Evolutionary conservation across 371 early-diverging fungal genomes (phyloP).

Genomic region (Funneliformis caledonium): DNA sequence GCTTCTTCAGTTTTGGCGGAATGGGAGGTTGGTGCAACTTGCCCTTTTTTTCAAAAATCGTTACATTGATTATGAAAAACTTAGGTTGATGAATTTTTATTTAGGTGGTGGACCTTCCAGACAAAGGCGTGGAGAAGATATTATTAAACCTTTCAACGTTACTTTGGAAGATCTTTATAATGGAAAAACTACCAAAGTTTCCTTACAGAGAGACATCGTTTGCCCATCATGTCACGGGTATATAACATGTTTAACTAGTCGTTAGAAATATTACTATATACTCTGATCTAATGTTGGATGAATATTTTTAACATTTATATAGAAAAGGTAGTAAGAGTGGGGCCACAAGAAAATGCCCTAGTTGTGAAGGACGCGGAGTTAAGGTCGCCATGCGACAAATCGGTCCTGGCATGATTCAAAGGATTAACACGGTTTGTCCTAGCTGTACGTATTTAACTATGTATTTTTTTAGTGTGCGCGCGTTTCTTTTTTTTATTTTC

Average conservation of each 20-base stretch:
- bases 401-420: constrained; percentile 95
- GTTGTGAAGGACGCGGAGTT: constrained; percentile 85
- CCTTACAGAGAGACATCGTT: constrained; percentile 85
- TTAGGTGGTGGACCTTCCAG: constrained; percentile 29
- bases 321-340: constrained; percentile 79
- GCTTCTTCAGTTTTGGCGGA: constrained; percentile 83
- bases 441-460: constrained; percentile 59
- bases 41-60: constrained; percentile 64
- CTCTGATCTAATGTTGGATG: background rate
- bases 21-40: constrained; percentile 64
- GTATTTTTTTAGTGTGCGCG: background rate
- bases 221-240: constrained; percentile 61
- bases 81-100: background rate
- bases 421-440: constrained; percentile 92
- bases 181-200: constrained; percentile 90
- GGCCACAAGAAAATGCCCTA: constrained; percentile 72
- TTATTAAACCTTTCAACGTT: constrained; percentile 80
- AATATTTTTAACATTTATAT: background rate
- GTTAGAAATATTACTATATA: background rate
- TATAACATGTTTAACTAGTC: constrained; percentile 40
- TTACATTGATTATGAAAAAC: constrained; percentile 39
- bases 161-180: constrained; percentile 94
- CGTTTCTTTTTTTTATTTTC: background rate
- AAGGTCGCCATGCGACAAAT: constrained; percentile 87
- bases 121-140: constrained; percentile 69